A percentile compares a stretch with the other conserved stretches of the same genome.
phyloP scores from a whole-genome alignment of 371 early-diverging fungal genomes.

The Mortierella polycephala region DNA sequence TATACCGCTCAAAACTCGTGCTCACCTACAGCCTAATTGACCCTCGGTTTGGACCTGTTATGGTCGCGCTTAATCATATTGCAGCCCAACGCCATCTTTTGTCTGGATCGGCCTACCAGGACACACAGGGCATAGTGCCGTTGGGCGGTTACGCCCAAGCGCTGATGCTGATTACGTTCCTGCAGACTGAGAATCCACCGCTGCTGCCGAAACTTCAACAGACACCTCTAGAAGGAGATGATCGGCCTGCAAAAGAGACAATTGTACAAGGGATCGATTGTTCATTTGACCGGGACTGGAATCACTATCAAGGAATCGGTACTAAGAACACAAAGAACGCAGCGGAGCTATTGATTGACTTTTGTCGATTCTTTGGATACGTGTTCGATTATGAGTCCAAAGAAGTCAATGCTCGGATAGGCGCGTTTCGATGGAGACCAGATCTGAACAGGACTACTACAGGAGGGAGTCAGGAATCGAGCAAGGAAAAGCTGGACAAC shows the following conservation, averaged over 20 bases:
- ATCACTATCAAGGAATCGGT: constrained; percentile 22
- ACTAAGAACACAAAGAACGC: constrained; percentile 23
- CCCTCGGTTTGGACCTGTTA: constrained; percentile 32
- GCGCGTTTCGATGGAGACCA: constrained; percentile 37
- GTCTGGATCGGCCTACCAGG: constrained; percentile 12
- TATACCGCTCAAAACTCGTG: constrained; percentile 34
- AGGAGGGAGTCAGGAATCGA: too few relatives aligned
- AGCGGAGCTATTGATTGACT: constrained; percentile 41
- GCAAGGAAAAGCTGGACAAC: too few relatives aligned
- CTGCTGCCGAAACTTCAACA: constrained; percentile 43
- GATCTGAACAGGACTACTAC: not conserved
- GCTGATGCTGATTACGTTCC: constrained; percentile 39
- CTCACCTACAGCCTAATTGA: constrained; percentile 30
- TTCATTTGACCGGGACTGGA: constrained; percentile 39
- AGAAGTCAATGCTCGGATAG: constrained; percentile 42
- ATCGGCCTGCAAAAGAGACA: constrained; percentile 21
- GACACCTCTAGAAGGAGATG: not conserved
- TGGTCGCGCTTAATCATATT: constrained; percentile 37
- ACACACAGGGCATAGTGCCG: constrained; percentile 8
- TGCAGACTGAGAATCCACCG: constrained; percentile 47
- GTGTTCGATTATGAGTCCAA: constrained; percentile 44
- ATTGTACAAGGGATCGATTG: constrained; percentile 43
- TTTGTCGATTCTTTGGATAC: constrained; percentile 51
- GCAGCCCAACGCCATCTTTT: constrained; percentile 21
- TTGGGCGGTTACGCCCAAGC: constrained; percentile 39